Conservation (phyloP, 2,329 filamentous ascomycete genomes). For the Rutstroemia sp. region DNA sequence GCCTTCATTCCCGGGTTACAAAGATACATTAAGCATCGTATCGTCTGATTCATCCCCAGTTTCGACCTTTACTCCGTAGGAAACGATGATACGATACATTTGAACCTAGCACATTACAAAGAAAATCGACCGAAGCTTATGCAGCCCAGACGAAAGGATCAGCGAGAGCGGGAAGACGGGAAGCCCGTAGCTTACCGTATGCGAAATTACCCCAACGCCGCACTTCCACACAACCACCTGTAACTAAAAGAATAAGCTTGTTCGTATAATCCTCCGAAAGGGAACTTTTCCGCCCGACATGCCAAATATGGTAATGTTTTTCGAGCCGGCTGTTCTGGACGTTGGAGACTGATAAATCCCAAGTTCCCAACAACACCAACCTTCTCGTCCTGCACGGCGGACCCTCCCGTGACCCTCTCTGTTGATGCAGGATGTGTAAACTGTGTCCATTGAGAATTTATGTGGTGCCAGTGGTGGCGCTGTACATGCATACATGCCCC, state of each 20-base stretch:
- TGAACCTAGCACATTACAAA: neutral
- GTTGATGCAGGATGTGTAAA: no score
- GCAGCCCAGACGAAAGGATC: neutral
- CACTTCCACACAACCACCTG: neutral
- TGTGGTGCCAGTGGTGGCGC: neutral
- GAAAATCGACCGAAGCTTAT: slow-evolving; percentile 2
- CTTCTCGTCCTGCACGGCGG: no score
- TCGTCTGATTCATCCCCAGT: neutral
- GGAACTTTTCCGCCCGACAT: neutral
- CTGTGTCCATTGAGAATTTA: no score
- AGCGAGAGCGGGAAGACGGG: slow-evolving; percentile 12
- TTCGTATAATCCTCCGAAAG: slow-evolving; percentile 4
- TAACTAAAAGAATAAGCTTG: neutral
- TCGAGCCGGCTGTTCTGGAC: neutral
- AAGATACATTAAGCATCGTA: neutral
- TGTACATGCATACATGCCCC: neutral
- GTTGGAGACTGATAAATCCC: neutral
- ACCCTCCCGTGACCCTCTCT: no score
- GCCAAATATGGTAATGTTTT: neutral
- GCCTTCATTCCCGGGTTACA: neutral
- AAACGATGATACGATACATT: neutral
- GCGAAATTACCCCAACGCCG: slow-evolving; percentile 10
- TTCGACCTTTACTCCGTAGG: neutral
- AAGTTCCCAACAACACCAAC: no score
- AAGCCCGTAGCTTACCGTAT: slow-evolving; percentile 15